These are phyloP conservation scores for Aegilops longissima DNA, from an alignment of 176 grass and related monocot species.

Conservation along the genomic window DNA sequence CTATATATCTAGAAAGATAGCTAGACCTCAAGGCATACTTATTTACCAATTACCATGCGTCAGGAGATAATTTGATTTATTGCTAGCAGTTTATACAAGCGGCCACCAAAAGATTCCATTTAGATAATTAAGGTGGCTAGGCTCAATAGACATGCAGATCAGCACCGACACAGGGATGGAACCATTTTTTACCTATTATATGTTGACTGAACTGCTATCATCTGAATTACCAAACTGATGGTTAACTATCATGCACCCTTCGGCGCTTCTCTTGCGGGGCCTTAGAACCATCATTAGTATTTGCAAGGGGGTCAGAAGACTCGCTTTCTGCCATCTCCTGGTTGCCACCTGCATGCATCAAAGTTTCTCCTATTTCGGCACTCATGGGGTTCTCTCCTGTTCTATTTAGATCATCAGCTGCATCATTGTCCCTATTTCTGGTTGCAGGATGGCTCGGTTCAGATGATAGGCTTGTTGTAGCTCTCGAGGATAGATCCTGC, in stretches of 20 bases:
- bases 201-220: constrained; percentile 4
- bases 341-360: constrained; percentile 18
- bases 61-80: constrained; percentile 32
- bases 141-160: constrained; percentile 14
- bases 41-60: constrained; percentile 15
- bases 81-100: constrained; percentile 35
- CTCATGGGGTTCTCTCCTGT: neutral
- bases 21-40: constrained; percentile 12
- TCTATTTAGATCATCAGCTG: neutral
- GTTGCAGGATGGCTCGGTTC: constrained; percentile 6
- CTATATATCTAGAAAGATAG: neutral
- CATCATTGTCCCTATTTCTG: constrained; percentile 3
- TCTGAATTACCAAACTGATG: constrained; percentile 12
- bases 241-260: constrained; percentile 36
- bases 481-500: constrained; percentile 33
- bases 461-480: constrained; percentile 24
- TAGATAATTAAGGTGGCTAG: constrained; percentile 23
- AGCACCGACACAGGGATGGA: neutral
- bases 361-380: constrained; percentile 3
- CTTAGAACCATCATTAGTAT: neutral
- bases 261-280: constrained; percentile 32
- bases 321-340: constrained; percentile 39
- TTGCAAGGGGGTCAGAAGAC: neutral
- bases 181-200: constrained; percentile 29
- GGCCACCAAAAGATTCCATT: constrained; percentile 13